Evolutionary conservation across 345 rosid genomes (phyloP).

Genomic region (Euphorbia pulcherrima): DNA sequence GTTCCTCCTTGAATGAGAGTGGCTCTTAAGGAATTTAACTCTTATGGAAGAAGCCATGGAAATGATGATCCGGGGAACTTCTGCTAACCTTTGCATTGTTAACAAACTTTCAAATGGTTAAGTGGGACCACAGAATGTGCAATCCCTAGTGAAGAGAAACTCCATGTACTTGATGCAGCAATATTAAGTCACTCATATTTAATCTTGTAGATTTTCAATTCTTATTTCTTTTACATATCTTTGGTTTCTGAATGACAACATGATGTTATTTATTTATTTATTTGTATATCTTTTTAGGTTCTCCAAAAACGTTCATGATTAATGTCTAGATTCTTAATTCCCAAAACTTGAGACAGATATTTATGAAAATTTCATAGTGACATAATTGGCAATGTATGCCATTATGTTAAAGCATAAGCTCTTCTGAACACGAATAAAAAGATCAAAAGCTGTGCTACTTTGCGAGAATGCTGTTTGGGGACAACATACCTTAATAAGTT

Average conservation of each 20-base stretch:
- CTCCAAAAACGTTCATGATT: no score
- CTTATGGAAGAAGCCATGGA: slow-evolving; percentile 98
- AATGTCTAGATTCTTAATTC: no score
- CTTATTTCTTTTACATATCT: not conserved
- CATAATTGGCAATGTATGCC: no score
- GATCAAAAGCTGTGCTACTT: no score
- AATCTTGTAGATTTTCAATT: not conserved
- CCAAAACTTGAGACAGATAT: no score
- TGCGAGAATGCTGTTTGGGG: no score
- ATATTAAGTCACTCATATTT: slow-evolving; percentile 40
- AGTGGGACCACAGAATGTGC: slow-evolving; percentile 90
- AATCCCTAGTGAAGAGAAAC: slow-evolving; percentile 96
- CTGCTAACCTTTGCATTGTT: slow-evolving; percentile 93
- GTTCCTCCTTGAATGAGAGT: slow-evolving; percentile 68
- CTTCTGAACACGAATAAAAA: no score
- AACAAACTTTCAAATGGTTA: slow-evolving; percentile 94
- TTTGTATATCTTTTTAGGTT: no score
- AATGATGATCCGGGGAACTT: slow-evolving; percentile 97
- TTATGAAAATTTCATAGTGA: no score
- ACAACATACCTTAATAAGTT: no score
- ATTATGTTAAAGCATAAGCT: no score
- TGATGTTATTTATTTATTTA: no score
- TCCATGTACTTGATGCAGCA: slow-evolving; percentile 86
- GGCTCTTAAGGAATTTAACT: slow-evolving; percentile 81
- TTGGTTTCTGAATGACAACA: not conserved